Base-by-base conservation (phyloP, 164 flowering plant genomes). In the Paratinospora sagittata region DNA sequence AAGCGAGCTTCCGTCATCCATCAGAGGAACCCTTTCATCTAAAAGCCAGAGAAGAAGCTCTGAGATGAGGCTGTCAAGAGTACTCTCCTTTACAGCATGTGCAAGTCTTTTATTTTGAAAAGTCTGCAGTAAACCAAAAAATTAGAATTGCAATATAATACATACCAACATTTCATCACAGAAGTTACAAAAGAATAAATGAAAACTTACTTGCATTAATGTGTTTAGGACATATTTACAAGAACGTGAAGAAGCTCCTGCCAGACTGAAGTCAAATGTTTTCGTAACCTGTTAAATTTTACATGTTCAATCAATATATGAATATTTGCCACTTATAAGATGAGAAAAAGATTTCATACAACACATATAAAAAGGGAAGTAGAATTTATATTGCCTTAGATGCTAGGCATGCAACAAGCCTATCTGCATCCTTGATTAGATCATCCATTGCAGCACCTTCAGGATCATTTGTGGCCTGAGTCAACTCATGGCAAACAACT, bases 1-100 rank as follows among this genome's bases (percentile, higher is more conserved):
- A 77, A 96, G 97, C 75, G 90, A 98, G 78, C 96, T 88, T 27
- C 99, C 99, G 82, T 96, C 99, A 81, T 96, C 98, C 98, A 96
- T 96, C 67, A 80, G 84, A 1, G 93, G 96, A 76, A 96, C 98
- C 74, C 99, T 80, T 79, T 93, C 98, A 88, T 96, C 99, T 79
- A 96, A 82, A 72, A 96, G 98, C 98, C 99, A 91, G 62, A 96
- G 92, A 57, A 96, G 84, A 70, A 96, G 97, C 78, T 96, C 99
- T 10, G 96, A 90, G 65, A 96, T 90, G 52, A 96, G 92, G 76
- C 81, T 85, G 82, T 91, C 86, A 55, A 96, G 95, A 21, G 98
- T 93, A 68, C 88, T 83, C 85, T 90, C 97, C 77, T 86, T 91
- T 52, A 96, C 97, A 76, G 98, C 91, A 89, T 93, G 82, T 58